Evolutionary conservation across 2,329 filamentous ascomycete genomes (phyloP).

Genomic region (Beauveria pseudobassiana): DNA sequence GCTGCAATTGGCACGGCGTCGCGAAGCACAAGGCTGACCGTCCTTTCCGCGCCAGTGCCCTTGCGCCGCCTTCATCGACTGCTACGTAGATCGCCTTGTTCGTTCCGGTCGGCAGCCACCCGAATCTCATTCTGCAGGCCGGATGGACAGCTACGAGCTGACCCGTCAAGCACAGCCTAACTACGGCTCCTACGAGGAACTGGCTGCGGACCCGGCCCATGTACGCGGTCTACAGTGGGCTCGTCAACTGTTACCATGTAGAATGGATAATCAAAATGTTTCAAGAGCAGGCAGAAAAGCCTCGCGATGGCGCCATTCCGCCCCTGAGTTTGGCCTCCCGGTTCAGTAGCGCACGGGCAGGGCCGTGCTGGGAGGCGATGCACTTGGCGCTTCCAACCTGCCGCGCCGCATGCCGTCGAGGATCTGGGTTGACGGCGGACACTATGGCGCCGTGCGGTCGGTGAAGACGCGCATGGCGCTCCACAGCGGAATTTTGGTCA

Average conservation of each 20-base stretch:
- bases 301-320: conserved; percentile 37
- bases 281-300: conserved; percentile 43
- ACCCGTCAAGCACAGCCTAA: background rate
- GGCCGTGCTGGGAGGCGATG: conserved; percentile 14
- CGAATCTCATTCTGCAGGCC: conserved; percentile 1
- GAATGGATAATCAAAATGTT: conserved; percentile 35
- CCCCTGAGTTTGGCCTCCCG: conserved; percentile 34
- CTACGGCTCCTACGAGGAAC: conserved; percentile 13
- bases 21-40: conserved; percentile 8
- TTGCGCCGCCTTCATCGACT: conserved; percentile 9
- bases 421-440: background rate
- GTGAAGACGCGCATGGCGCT: background rate
- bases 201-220: conserved; percentile 18
- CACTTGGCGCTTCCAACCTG: conserved; percentile 12
- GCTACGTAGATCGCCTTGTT: conserved; percentile 1
- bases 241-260: conserved; percentile 43
- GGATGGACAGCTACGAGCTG: conserved; percentile 3
- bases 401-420: conserved; percentile 2
- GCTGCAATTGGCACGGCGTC: background rate
- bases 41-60: conserved; percentile 5
- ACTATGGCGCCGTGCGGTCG: conserved; percentile 6
- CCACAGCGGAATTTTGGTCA: background rate
- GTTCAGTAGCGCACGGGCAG: conserved; percentile 11
- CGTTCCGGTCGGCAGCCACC: conserved; percentile 8
- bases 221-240: conserved; percentile 30